A percentile compares a stretch with the other conserved stretches of the same genome.
These are phyloP conservation scores for Ilyonectria robusta DNA, from an alignment of 2,329 filamentous ascomycete species.

Conservation along the genomic window DNA sequence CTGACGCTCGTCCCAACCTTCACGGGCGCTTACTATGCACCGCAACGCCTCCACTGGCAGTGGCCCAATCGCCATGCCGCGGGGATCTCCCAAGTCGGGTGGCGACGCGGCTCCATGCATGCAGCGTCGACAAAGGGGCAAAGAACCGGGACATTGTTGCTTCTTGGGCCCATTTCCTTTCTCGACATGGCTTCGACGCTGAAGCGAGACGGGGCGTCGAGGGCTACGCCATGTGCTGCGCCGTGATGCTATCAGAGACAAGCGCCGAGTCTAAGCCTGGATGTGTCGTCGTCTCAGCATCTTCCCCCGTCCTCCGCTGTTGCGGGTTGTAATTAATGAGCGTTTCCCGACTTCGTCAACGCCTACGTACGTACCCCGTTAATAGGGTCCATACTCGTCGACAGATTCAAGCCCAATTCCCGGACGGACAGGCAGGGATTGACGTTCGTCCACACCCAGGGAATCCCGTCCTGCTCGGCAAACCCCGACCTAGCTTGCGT, in stretches of 20 bases:
- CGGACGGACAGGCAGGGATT: background rate
- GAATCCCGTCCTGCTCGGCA: constrained; percentile 12
- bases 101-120: background rate
- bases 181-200: background rate
- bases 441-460: background rate
- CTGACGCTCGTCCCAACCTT: background rate
- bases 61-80: constrained; percentile 20
- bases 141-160: background rate
- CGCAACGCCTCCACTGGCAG: constrained; percentile 6
- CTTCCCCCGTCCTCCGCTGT: background rate
- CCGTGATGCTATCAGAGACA: background rate
- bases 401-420: background rate
- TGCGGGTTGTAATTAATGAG: background rate
- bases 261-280: background rate
- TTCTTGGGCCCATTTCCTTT: background rate
- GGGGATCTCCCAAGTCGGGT: background rate
- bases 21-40: constrained; percentile 18
- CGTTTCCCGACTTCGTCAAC: background rate
- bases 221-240: background rate
- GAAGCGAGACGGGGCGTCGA: background rate
- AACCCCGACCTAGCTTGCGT: constrained; percentile 11
- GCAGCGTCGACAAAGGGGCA: background rate
- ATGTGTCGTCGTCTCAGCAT: background rate
- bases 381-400: background rate
- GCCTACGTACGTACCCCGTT: constrained; percentile 2